Evolutionary conservation across 495 filamentous ascomycete genomes (phyloP).

Genomic region (Trichoderma erinaceum): DNA sequence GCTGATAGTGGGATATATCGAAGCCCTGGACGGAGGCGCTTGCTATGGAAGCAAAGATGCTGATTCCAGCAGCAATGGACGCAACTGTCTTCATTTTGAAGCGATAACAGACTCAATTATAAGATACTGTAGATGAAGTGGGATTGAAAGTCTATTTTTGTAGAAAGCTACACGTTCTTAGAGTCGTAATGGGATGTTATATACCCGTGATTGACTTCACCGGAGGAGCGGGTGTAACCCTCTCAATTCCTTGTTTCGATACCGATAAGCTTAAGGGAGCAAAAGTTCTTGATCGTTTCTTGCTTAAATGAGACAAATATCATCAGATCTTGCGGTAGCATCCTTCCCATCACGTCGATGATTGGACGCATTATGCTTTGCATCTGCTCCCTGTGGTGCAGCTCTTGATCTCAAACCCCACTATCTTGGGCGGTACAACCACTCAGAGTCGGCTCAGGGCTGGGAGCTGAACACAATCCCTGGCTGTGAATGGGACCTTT

Average conservation of each 20-base stretch:
- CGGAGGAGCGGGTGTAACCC: neutral
- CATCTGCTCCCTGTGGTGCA: neutral
- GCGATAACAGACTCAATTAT: neutral
- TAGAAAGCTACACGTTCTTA: neutral
- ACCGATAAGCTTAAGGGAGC: neutral
- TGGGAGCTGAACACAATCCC: neutral
- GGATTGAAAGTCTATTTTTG: neutral
- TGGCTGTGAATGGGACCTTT: neutral
- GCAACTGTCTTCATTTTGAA: neutral
- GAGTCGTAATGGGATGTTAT: neutral
- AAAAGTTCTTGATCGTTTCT: neutral
- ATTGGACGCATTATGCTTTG: neutral
- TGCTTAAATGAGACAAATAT: neutral
- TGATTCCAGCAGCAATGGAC: neutral
- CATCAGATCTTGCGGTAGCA: neutral
- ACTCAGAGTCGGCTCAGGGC: neutral
- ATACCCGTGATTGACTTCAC: neutral
- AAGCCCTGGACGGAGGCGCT: slow-evolving; percentile 51
- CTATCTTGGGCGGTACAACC: neutral
- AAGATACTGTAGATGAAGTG: neutral
- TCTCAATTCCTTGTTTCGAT: neutral
- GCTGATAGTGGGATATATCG: slow-evolving; percentile 57
- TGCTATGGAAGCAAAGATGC: slow-evolving; percentile 19
- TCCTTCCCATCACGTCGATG: neutral
- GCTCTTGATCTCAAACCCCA: neutral